phyloP scores from a whole-genome alignment of 225 moss, liverwort and hornwort species.

The Polytrichum formosum region DNA sequence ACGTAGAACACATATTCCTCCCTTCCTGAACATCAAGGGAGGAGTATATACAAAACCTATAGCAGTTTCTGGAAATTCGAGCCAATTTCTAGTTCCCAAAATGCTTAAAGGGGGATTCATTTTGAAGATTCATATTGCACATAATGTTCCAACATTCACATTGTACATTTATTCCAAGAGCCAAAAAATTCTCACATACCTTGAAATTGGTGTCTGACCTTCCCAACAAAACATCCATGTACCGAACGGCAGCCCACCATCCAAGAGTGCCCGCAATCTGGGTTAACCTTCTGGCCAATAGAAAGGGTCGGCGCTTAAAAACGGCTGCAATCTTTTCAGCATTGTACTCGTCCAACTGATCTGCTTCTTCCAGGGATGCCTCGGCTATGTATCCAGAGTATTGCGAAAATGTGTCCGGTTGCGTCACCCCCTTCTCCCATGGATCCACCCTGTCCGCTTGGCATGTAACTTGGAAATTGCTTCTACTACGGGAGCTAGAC shows the following conservation, averaged over 20 bases:
- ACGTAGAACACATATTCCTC: too few relatives aligned
- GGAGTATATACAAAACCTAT: too few relatives aligned
- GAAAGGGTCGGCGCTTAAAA: slow-evolving; percentile 60
- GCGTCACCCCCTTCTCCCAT: slow-evolving; percentile 27
- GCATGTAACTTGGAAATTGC: slow-evolving; percentile 14
- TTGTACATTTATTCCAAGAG: too few relatives aligned
- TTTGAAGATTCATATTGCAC: too few relatives aligned
- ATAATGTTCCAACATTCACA: too few relatives aligned
- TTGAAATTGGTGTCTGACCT: slow-evolving; percentile 64
- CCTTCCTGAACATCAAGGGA: too few relatives aligned
- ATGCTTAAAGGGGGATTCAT: too few relatives aligned
- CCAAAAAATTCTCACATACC: slow-evolving; percentile 25
- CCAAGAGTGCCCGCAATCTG: slow-evolving; percentile 77
- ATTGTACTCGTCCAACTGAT: slow-evolving; percentile 69
- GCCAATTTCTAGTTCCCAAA: too few relatives aligned
- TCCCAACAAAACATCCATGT: slow-evolving; percentile 57
- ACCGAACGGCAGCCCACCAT: slow-evolving; percentile 77
- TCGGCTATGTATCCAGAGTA: slow-evolving; percentile 85
- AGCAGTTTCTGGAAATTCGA: too few relatives aligned
- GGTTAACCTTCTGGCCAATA: slow-evolving; percentile 58
- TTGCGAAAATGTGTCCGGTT: slow-evolving; percentile 75
- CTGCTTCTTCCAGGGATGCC: slow-evolving; percentile 66
- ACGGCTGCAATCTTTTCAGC: slow-evolving; percentile 58
- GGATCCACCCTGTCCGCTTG: slow-evolving; percentile 17
- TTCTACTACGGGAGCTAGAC: slow-evolving; percentile 6